These are phyloP conservation scores for Salvia miltiorrhiza DNA, from an alignment of 257 asterid genomes.

Conservation along the genomic window DNA sequence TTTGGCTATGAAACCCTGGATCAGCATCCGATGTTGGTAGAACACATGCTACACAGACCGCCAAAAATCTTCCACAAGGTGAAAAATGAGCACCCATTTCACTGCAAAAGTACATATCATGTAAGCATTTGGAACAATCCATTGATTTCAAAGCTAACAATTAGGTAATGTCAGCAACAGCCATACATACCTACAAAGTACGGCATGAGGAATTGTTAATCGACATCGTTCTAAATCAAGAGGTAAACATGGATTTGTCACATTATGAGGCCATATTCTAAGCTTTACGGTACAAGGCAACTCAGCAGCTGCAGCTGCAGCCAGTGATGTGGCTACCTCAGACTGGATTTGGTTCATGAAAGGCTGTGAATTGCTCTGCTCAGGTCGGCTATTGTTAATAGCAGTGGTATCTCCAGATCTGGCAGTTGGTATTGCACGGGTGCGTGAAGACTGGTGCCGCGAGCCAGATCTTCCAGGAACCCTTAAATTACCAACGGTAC, in stretches of 20 bases:
- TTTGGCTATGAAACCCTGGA: conserved; percentile 63
- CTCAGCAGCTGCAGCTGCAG: conserved; percentile 96
- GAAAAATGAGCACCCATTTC: conserved; percentile 99
- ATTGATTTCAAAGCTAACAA: conserved; percentile 1
- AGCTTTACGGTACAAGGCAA: conserved; percentile 97
- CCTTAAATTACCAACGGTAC: conserved; percentile 42
- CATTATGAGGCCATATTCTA: conserved; percentile 87
- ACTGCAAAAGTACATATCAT: conserved; percentile 33
- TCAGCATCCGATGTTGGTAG: conserved; percentile 76
- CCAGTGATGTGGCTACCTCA: conserved; percentile 81
- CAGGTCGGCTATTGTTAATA: conserved; percentile 38
- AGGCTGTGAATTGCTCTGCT: conserved; percentile 56
- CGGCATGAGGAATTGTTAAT: conserved; percentile 87
- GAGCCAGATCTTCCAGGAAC: conserved; percentile 62
- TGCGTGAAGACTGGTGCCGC: conserved; percentile 59
- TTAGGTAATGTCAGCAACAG: conserved; percentile 5
- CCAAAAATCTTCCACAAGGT: conserved; percentile 95
- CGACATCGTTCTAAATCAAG: conserved; percentile 76
- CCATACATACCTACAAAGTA: conserved; percentile 87
- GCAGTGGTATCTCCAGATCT: conserved; percentile 50
- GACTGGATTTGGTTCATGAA: conserved; percentile 70
- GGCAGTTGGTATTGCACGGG: conserved; percentile 41
- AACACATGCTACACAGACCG: conserved; percentile 94
- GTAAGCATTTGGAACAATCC: conserved; percentile 12
- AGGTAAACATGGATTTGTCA: conserved; percentile 61